Evolutionary conservation across 140 eudicot genomes (phyloP), one percentile per base, ranked within the genome.

Genomic region (Anethum foeniculum): DNA sequence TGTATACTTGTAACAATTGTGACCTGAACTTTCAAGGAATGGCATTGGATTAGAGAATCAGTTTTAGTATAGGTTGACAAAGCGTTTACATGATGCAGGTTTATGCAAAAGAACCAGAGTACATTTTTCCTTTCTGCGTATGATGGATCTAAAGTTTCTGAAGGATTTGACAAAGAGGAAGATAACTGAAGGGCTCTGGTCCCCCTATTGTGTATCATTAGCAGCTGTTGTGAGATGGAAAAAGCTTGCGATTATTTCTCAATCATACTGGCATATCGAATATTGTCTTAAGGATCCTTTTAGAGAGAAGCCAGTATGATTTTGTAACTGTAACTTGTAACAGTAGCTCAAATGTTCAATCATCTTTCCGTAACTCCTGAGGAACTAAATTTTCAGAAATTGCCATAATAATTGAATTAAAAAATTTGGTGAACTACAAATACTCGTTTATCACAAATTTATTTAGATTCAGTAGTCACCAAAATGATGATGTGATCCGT

Each of bases 61-160:
- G 34, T 68, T 60, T 81, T 19, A 44, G 30, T 36, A 79, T 15
- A 28, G 65, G 34, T 49, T 30, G 48, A 71, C 77, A 25, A 60
- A 7, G 54, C 18, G 78, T 60, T 82, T 48, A 75, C 25, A 43
- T 36, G 47, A 43, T 87, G 79, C 80, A 93, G 98, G 90, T 93
- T 88, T 89, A 80, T 93, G 90, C 89, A 89, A 75, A 89, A 83
- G 91, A 89, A 93, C 44, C 96, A 88, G 80, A 79, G 85, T 77
- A 79, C 84, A 32, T 91, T 91, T 86, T 93, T 93, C 71, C 85
- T 91, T 80, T 82, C 94, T 47, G 69, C 82, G n/a, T 91, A 88
- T 49, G 93, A 86, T 74, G 90, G 81, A 75, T 77, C 86, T 72
- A 84, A 84, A 86, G 90, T 43, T 34, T 81, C 84, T 25, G 89